These are phyloP conservation scores for Arabidopsis arenosa DNA, from an alignment of 345 rosid species.

Conservation along the genomic window DNA sequence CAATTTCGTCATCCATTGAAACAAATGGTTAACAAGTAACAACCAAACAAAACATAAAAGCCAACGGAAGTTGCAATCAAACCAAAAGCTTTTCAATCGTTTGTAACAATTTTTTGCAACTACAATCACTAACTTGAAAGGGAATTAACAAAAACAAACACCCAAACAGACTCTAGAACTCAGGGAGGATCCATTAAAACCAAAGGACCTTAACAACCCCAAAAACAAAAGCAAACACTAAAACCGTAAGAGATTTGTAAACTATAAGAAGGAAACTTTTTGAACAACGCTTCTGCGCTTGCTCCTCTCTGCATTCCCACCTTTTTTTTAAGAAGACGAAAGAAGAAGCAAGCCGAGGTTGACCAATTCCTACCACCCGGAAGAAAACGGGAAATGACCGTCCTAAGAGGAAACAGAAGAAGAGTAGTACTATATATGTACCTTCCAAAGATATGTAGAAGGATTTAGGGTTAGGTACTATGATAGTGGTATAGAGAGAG, in stretches of 20 bases:
- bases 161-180: constrained; percentile 26
- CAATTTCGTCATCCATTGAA: constrained; percentile 16
- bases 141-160: neutral
- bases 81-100: constrained; percentile 39
- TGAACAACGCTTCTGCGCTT: constrained; percentile 82
- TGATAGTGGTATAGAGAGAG: constrained; percentile 29
- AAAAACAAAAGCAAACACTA: constrained; percentile 20
- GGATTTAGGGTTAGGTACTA: constrained; percentile 30
- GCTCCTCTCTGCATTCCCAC: constrained; percentile 42
- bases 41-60: constrained; percentile 17
- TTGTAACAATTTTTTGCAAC: constrained; percentile 25
- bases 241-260: constrained; percentile 26
- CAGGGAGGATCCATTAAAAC: constrained; percentile 45
- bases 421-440: constrained; percentile 49
- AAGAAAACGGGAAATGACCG: constrained; percentile 32
- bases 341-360: constrained; percentile 78
- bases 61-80: neutral
- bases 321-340: constrained; percentile 45
- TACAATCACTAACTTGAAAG: constrained; percentile 33
- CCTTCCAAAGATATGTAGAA: constrained; percentile 55
- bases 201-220: constrained; percentile 33
- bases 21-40: neutral
- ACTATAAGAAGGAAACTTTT: constrained; percentile 20
- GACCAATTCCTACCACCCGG: constrained; percentile 43
- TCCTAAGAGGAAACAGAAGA: constrained; percentile 4